Evolutionary conservation across 768 basidiomycete species (phyloP), one percentile per base, ranked within the genome.

Genomic region (Butyriboletus loyo): DNA sequence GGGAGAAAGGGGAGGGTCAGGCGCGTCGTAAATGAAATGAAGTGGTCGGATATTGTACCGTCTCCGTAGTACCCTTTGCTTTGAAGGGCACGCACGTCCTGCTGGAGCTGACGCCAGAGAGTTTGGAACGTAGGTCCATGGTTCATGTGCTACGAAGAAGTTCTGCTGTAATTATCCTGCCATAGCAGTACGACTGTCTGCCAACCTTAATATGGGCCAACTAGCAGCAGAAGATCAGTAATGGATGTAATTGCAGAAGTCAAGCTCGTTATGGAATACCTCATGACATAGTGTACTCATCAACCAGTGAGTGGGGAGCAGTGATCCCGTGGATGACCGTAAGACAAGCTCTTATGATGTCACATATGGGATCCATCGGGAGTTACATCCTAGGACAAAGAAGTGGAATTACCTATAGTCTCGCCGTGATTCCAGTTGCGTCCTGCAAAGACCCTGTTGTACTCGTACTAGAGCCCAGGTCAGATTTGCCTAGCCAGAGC

Each of bases 391-490:
- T 21, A 11, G 32, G 37, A 28, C 21, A 24, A 43, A 30, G 38
- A 35, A n/a, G 34, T 19, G 8, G 24, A 41, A 14, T 58, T 55
- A 87, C 89, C 89, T 52, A 93, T 72, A 10, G 82, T 85, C 69
- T 93, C 90, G 4, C 91, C 91, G 51, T 75, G 76, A 58, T 90
- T 89, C 90, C 90, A 93, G 64, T 92, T 92, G 43, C 90, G 77
- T 2, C 90, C 91, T 5, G 84, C 80, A 67, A 92, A 92, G 7
- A 92, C 87, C 14, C 58, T 61, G 63, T 92, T 92, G 62, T 81
- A 78, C 63, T 90, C 85, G 58, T 92, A 92, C 89, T 92, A 60
- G 34, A 46, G 35, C 31, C 36, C 34, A 17, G 6, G 39, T 43
- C 39, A 49, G 49, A 35, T 40, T 34, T 28, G 27, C 48, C 27